Percentiles rank a stretch among this genome's conserved stretches.
phyloP scores from a whole-genome alignment of 495 filamentous ascomycete genomes.

The Lasiosphaeria hispida region DNA sequence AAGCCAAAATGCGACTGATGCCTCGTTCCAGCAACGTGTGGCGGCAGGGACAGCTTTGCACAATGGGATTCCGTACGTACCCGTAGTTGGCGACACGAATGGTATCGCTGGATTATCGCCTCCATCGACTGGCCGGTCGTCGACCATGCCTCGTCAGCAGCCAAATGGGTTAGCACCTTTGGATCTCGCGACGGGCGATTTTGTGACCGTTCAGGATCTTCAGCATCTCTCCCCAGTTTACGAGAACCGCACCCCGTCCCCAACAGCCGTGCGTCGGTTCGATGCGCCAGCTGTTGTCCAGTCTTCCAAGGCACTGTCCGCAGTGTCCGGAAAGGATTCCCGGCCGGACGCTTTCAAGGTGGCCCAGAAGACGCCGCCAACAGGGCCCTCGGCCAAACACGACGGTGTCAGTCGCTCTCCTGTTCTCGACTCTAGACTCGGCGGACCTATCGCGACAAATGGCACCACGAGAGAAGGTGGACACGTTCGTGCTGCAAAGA shows the following conservation, averaged over 20 bases:
- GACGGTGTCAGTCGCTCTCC: constrained; percentile 25
- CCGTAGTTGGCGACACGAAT: constrained; percentile 18
- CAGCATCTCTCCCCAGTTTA: constrained; percentile 56
- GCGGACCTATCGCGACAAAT: constrained; percentile 17
- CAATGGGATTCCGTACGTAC: constrained; percentile 18
- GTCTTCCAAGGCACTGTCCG: constrained; percentile 1
- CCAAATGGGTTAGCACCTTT: constrained; percentile 45
- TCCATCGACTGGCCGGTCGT: constrained; percentile 25
- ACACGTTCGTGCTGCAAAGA: constrained; percentile 47
- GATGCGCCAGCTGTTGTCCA: constrained; percentile 25
- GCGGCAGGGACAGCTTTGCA: constrained; percentile 24
- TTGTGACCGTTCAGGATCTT: constrained; percentile 32
- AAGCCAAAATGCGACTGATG: constrained; percentile 17
- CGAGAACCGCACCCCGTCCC: constrained; percentile 52
- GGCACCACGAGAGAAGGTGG: constrained; percentile 42
- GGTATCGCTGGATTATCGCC: constrained; percentile 21
- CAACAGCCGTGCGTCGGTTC: constrained; percentile 39
- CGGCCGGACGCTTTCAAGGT: constrained; percentile 16
- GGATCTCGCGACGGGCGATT: constrained; percentile 43
- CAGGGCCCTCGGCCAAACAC: constrained; percentile 20
- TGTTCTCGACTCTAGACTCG: constrained; percentile 27
- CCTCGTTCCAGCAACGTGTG: constrained; percentile 32
- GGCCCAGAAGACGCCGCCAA: constrained; percentile 22
- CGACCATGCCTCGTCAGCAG: constrained; percentile 33
- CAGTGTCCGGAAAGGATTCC: constrained; percentile 8